Base-by-base conservation (phyloP, 176 grass and related monocot genomes). In the Aegilops longissima region DNA sequence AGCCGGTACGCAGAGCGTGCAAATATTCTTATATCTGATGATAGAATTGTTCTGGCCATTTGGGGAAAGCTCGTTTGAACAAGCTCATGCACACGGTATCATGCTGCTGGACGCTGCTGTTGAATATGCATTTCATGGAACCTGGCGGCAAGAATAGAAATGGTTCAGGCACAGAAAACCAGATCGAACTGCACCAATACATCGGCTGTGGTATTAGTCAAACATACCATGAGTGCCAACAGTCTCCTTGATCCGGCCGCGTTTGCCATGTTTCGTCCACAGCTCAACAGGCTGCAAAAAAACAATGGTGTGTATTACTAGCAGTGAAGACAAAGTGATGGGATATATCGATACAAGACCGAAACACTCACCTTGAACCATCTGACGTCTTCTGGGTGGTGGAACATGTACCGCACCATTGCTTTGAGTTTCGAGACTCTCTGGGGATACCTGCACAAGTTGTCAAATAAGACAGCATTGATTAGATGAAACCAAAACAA, bases 41-140 rank as follows among this genome's bases (percentile, higher is more conserved):
- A 51, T 95, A 95, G 13, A 91, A 79, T 27, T 93, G 92, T 85
- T 94, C 94, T 10, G 92, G 97, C 94, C 97, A 99, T 81, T 94
- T 99, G 3, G 97, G 97, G 73, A 94, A 99, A 24, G 85, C 92
- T 2, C 90, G 94, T 78, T 93, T 99, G 82, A 89, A 99, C 62
- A 99, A 73, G 70, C 90, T 99, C 88, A 96, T 93, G 86, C 97
- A 99, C 25, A 96, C 97, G 0, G 97, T 99, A 49, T 99, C 97
- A 42, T 99, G 92, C 77, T 99, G 94, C 79, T 96, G 97, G 88
- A 96, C 74, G 59, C 85, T 95, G 80, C 84, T 91, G 39, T 94
- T 96, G 86, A 99, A 99, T 76, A 99, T 42, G 82, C 94, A 99
- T 49, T 99, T 99, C 97, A 96, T 94, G 13, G 92, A 76, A 65